These are phyloP conservation scores for Pilasporangium apinafurcum DNA, from an alignment of 352 stramenopile genomes.

Conservation along the genomic window DNA sequence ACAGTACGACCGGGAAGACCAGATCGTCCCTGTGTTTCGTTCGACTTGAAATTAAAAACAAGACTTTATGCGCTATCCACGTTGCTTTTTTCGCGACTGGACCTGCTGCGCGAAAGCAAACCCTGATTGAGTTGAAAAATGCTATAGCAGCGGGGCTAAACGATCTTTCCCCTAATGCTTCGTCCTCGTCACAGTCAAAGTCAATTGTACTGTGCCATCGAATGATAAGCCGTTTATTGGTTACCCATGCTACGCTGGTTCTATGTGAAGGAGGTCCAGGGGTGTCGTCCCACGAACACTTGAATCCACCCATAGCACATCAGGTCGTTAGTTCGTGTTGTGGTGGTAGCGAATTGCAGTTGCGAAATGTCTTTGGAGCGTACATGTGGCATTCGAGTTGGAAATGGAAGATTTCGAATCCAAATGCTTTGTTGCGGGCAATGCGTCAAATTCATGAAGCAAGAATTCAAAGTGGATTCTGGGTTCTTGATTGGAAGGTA, in stretches of 20 bases:
- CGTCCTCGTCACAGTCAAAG: slow-evolving; percentile 4
- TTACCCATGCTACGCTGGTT: slow-evolving; percentile 67
- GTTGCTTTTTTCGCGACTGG: slow-evolving; percentile 84
- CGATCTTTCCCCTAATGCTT: slow-evolving; percentile 16
- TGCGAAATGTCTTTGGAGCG: slow-evolving; percentile 72
- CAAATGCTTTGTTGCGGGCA: slow-evolving; percentile 38
- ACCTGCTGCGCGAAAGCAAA: slow-evolving; percentile 47
- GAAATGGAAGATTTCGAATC: slow-evolving; percentile 71
- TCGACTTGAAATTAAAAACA: slow-evolving; percentile 73
- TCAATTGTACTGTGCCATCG: slow-evolving; percentile 59
- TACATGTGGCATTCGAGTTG: slow-evolving; percentile 88
- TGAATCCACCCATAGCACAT: neutral
- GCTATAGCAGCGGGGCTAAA: slow-evolving; percentile 53
- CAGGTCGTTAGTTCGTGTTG: slow-evolving; percentile 54
- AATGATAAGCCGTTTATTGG: slow-evolving; percentile 71
- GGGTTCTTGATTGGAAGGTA: slow-evolving; percentile 79
- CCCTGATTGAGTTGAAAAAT: slow-evolving; percentile 67
- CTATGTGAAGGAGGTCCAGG: slow-evolving; percentile 21
- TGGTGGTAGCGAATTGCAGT: slow-evolving; percentile 66
- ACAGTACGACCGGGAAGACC: slow-evolving; percentile 28
- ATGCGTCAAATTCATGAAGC: slow-evolving; percentile 73
- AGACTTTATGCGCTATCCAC: slow-evolving; percentile 70
- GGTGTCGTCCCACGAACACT: slow-evolving; percentile 8
- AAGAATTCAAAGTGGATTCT: slow-evolving; percentile 68
- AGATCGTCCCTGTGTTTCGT: slow-evolving; percentile 78